These are phyloP conservation scores for Zasmidium angulare DNA, from an alignment of 2,329 filamentous ascomycete species.

Conservation along the genomic window DNA sequence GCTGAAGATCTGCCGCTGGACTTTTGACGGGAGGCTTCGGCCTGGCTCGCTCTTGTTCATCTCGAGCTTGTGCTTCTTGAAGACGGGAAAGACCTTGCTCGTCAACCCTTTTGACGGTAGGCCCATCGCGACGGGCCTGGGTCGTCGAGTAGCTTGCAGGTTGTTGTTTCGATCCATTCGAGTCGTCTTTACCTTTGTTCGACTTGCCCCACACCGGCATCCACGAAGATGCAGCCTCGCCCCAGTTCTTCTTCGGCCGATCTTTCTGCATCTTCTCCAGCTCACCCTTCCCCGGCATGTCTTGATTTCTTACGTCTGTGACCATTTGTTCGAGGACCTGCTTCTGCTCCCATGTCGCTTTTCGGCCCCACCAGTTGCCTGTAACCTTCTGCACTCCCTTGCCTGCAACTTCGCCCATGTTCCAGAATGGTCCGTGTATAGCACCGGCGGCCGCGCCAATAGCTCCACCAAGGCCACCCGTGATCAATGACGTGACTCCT, in stretches of 20 bases:
- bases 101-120: neutral
- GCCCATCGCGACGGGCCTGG: neutral
- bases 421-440: conserved; percentile 31
- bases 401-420: conserved; percentile 28
- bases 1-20: neutral
- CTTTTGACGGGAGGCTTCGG: neutral
- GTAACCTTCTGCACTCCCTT: conserved; percentile 28
- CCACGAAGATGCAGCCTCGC: neutral
- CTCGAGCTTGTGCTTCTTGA: neutral
- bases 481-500: conserved; percentile 26
- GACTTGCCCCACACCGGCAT: neutral
- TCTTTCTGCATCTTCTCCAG: conserved; percentile 15
- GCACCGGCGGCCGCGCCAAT: conserved; percentile 25
- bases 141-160: neutral
- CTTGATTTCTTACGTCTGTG: conserved; percentile 28
- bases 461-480: conserved; percentile 30
- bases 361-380: conserved; percentile 31
- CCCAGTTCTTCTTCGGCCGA: neutral
- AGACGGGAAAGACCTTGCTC: neutral
- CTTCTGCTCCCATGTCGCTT: conserved; percentile 34
- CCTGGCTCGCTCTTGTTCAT: neutral
- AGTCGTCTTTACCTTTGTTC: neutral
- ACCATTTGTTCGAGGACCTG: conserved; percentile 33
- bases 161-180: neutral
- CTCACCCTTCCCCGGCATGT: conserved; percentile 23